Base-by-base conservation (phyloP, 1,284 basidiomycete genomes). In the Ceratobasidium sp. region DNA sequence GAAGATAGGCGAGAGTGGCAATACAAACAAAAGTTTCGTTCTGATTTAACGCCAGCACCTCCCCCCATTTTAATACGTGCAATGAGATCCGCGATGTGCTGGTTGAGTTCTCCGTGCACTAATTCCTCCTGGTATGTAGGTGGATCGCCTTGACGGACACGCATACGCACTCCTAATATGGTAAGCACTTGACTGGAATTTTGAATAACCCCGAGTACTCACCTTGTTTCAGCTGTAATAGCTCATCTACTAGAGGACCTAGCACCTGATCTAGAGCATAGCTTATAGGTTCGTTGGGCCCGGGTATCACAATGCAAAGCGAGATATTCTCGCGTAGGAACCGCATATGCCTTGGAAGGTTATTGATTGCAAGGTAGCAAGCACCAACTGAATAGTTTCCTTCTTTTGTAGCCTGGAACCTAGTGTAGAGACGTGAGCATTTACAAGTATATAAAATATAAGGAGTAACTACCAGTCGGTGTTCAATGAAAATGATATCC, bases 191-290 rank as follows among this genome's bases (percentile, higher is more conserved):
- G 11, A 5, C 36, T 11, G 6, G 36, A 4, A 41, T 41, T 41
- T 4, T 41, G 11, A 41, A 5, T 41, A 11, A 41, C 4, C 36
- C 11, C 6, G 4, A 5, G 36, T n/a, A 11, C 36, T 5, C 3
- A 73, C 71, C 71, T 73, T 54, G 24, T 27, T 73, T 45, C 1
- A 73, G 71, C 41, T 48, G 14, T 22, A 63, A 19, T 9, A 73
- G 19, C 1, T 71, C 56, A n/a, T 75, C 44, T 22, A 71, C 31
- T 6, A 75, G 33, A 0, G 59, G 64, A 1, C 63, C 66, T 8
- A 75, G 14, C 50, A 69, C 59, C 11, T 75, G 74, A 27, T 71
- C 66, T n/a, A 75, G 54, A 1, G 24, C 63, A n/a, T 71, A 67
- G 14, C 31, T 11, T 8, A 11, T 33, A 14, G 66, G 74, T 24